Base-by-base conservation (phyloP, 805 yeast genomes). In the Kodamaea hsintzibuensis region DNA sequence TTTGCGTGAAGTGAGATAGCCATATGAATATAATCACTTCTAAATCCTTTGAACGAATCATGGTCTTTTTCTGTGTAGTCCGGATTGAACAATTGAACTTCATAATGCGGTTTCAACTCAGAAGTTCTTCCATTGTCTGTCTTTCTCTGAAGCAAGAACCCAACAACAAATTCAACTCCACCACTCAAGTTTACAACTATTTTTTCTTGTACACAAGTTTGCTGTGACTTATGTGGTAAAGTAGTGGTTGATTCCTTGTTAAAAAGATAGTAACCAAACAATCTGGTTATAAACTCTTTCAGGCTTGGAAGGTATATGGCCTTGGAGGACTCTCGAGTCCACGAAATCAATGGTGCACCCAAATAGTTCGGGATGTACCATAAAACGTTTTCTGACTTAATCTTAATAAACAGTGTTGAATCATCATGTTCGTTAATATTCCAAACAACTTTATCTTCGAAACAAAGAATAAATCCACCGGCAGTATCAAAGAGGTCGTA, bases 321-420 rank as follows among this genome's bases (percentile, higher is more conserved):
- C 16, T 77, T 63, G 0, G 66, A 52, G 17, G 82, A 74, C 1
- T 77, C 76, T 50, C 85, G 76, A 2, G 81, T 79, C 92, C 92
- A 88, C 7, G 81, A 76, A 0, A 83, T 69, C 30, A 78, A 57
- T 40, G 77, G 71, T 2, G 71, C 58, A 0, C 86, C 81, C 45
- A 85, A 69, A 62, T 83, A 88, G 63, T 91, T 88, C 0, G 97
- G 97, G 37, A 90, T 83, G 37, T 86, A 84, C 76, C 89, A 86
- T 27, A 81, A 69, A 37, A 89, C 82, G 46, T 80, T 78, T 7
- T 84, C 78, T 1, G 97, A 80, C 17, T 74, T 74, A 38, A 89
- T 85, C 25, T 82, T 74, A 59, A 91, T 73, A 62, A 92, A 86
- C 48, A 82, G 81, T 50, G 78, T 77, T 7, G 96, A 87, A 60